Base-by-base conservation (phyloP, 495 filamentous ascomycete species). In the Penicillium canariense region DNA sequence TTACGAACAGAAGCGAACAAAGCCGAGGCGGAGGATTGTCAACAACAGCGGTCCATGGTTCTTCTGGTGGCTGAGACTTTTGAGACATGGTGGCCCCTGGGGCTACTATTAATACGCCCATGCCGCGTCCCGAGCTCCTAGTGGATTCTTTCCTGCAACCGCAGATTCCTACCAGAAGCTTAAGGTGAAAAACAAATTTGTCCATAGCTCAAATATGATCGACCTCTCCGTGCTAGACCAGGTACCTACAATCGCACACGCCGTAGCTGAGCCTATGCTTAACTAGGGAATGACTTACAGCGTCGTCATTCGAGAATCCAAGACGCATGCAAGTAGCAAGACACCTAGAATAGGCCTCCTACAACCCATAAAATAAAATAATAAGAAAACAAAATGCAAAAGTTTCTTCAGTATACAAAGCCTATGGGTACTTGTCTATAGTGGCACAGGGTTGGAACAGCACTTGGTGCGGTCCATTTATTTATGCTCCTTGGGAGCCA, bases 401-500 rank as follows among this genome's bases (percentile, higher is more conserved):
- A 27, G 36, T 6, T 46, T 50, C 25, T 65, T 63, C 58, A 64
- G 44, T 60, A 53, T 68, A 68, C 59, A 68, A 39, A 59, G 57
- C 52, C 62, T 52, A 59, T 55, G 17, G 39, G 23, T 35, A 55
- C 32, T 58, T 45, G 40, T 65, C 54, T 62, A 65, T 63, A 52
- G 47, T 59, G 46, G 46, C 54, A 62, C 50, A 60, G 38, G 30
- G 35, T 38, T 23, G 5, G 47, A 57, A 31, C 48, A 60, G 39
- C 38, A 52, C 28, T 22, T 26, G n/a, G 18, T 17, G 50, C 51
- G 39, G 48, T 58, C 30, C 45, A 49, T 65, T 56, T 72, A 77
- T 68, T 81, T 79, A 60, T 69, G 65, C 71, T 79, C 77, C 77
- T 84, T 87, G 27, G 94, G 94, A 54, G 86, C 84, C 61, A 98